Conservation (phyloP, 805 yeast genomes). For the Myxozyma geophila region DNA sequence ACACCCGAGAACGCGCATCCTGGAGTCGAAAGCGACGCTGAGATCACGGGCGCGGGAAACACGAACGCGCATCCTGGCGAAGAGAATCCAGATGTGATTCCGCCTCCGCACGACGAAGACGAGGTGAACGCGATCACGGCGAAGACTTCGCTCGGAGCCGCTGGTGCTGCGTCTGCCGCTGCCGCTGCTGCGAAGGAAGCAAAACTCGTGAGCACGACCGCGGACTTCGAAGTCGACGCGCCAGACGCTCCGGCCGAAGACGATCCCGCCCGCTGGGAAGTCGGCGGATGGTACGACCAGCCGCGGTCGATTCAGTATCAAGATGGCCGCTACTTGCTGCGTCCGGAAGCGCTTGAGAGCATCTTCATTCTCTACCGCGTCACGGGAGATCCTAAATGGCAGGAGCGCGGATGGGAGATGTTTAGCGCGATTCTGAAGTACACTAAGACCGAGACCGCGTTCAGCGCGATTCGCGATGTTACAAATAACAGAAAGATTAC, state of each 20-base stretch:
- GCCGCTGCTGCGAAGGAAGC: constrained; percentile 5
- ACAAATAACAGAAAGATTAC: constrained; percentile 42
- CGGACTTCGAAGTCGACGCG: neutral
- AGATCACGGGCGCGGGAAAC: constrained; percentile 5
- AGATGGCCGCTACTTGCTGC: constrained; percentile 49
- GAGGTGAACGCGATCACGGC: neutral
- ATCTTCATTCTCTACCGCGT: constrained; percentile 62
- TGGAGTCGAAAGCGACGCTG: constrained; percentile 10
- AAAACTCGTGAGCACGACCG: neutral
- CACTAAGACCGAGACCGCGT: constrained; percentile 44
- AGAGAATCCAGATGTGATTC: constrained; percentile 12
- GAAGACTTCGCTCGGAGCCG: neutral
- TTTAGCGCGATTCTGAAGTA: constrained; percentile 48
- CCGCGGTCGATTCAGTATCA: constrained; percentile 32
- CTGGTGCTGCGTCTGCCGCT: constrained; percentile 4
- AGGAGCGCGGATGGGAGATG: constrained; percentile 58
- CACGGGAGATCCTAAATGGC: constrained; percentile 64
- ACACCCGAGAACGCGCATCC: constrained; percentile 7
- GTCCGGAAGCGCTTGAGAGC: constrained; percentile 68
- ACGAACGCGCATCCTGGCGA: constrained; percentile 16
- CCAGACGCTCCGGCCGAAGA: constrained; percentile 13
- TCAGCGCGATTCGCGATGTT: constrained; percentile 51
- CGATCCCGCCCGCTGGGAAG: constrained; percentile 14
- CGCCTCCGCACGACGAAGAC: constrained; percentile 14
- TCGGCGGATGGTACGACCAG: constrained; percentile 38